Evolutionary conservation across 2,329 filamentous ascomycete species (phyloP).

Genomic region (Epichloe aotearoae): DNA sequence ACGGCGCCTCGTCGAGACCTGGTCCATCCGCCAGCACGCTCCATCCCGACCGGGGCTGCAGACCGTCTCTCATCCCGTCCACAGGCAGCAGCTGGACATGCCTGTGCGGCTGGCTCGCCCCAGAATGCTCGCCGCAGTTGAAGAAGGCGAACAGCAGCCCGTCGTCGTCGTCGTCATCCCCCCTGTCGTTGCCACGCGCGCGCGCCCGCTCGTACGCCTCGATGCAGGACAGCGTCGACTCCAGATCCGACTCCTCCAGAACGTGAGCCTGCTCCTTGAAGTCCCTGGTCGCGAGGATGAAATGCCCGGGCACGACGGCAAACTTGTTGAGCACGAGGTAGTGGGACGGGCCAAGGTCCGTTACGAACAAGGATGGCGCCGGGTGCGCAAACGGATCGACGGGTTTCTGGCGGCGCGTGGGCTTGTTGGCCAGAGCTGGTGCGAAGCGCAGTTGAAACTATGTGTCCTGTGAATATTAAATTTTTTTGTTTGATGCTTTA

Average conservation of each 20-base stretch:
- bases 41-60: slow-evolving; percentile 29
- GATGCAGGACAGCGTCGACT: slow-evolving; percentile 48
- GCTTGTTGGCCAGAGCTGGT: slow-evolving; percentile 54
- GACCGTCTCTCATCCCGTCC: slow-evolving; percentile 44
- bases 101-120: slow-evolving; percentile 58
- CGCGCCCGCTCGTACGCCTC: slow-evolving; percentile 32
- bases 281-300: slow-evolving; percentile 53
- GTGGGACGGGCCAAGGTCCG: slow-evolving; percentile 39
- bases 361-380: slow-evolving; percentile 36
- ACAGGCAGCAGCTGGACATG: slow-evolving; percentile 62
- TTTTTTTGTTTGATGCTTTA: too few relatives aligned
- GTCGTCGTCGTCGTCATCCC: neutral
- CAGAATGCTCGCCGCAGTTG: slow-evolving; percentile 56
- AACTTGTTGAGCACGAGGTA: slow-evolving; percentile 64
- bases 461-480: neutral
- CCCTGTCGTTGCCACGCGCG: neutral
- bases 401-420: slow-evolving; percentile 29
- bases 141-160: slow-evolving; percentile 53
- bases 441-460: slow-evolving; percentile 65
- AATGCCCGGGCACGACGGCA: slow-evolving; percentile 56
- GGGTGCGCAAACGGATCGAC: slow-evolving; percentile 56
- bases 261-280: slow-evolving; percentile 53
- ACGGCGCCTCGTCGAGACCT: slow-evolving; percentile 22
- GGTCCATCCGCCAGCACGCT: slow-evolving; percentile 32
- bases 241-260: slow-evolving; percentile 47